Percentiles rank a stretch among this genome's conserved stretches.
phyloP scores from a whole-genome alignment of 2,329 filamentous ascomycete species.

The Coniella vitis region DNA sequence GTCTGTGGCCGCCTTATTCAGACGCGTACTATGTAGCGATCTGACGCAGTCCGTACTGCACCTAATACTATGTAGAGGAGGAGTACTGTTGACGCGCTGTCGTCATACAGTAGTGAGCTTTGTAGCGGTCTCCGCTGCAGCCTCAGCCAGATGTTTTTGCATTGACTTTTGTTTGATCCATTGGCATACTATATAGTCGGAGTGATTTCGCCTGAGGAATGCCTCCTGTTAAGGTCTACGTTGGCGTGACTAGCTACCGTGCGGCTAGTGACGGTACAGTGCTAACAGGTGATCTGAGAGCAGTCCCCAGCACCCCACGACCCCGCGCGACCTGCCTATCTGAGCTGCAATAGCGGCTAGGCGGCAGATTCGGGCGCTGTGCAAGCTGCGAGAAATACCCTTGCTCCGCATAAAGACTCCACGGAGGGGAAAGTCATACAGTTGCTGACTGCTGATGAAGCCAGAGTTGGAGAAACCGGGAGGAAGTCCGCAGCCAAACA shows the following conservation, averaged over 20 bases:
- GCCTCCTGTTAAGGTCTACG: too few relatives aligned
- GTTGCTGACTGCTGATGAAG: not conserved
- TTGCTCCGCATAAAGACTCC: not conserved
- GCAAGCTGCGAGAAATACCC: not conserved
- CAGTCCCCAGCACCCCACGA: not conserved
- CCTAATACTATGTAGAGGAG: too few relatives aligned
- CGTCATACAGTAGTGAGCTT: too few relatives aligned
- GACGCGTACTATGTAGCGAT: too few relatives aligned
- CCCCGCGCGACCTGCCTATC: conserved; percentile 10
- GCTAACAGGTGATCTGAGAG: conserved; percentile 10
- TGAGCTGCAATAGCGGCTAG: not conserved
- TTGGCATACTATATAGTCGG: too few relatives aligned
- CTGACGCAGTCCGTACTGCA: not conserved
- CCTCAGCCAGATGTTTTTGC: too few relatives aligned
- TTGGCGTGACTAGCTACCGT: not conserved
- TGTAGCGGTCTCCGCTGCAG: too few relatives aligned
- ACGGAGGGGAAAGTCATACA: too few relatives aligned
- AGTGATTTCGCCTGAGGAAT: too few relatives aligned
- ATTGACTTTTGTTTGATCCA: too few relatives aligned
- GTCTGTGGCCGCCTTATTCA: conserved; percentile 5
- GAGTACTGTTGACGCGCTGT: not conserved
- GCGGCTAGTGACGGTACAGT: conserved; percentile 3
- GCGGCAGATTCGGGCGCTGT: not conserved
- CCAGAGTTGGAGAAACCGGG: too few relatives aligned
- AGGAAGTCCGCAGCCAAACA: not conserved